Base-by-base conservation (phyloP, 2,329 filamentous ascomycete species). In the Neospermospora avenae region DNA sequence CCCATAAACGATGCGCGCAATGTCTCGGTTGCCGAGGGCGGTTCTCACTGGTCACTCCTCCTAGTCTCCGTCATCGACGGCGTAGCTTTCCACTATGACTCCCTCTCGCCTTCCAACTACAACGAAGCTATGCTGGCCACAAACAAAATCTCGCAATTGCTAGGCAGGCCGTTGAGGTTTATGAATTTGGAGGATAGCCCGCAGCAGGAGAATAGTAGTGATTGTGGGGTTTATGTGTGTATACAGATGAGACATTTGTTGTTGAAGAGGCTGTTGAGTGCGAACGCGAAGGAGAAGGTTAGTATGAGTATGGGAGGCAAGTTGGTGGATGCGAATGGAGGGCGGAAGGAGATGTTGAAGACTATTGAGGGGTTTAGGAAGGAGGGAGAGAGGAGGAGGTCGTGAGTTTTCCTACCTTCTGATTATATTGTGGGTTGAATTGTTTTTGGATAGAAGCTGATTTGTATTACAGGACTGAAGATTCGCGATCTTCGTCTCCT, bases 1-100 rank as follows among this genome's bases (percentile, higher is more conserved):
- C 95, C 95, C 20, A 88, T 99, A 73, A 98, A 97, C 76, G 93
- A 99, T 77, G 90, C 87, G 69, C 82, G 83, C 49, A 90, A 91
- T 67, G 84, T 89, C 51, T 83, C 81, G 53, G 78, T 88, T 59
- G 87, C 91, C n/a, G 93, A 97, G 76, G 91, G 90, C 42, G 95
- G 95, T 41, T 90, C 89, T 3, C 95, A 99, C 74, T 99, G 95
- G 95, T 96, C 91, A 0, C 79, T 99, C 0, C 85, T 99, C 0
- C 84, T 99, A 2, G 93, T 99, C 34, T 92, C 88, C 13, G 83
- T 92, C 42, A 86, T 96, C 53, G 95, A 99, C 72, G 87, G 91
- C 8, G 86, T 96, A 2, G 91, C 93, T 0, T 99, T 99, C 74
- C 95, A 99, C 78, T 99, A 99, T 77, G 95, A 99, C 76, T 93